phyloP scores from a whole-genome alignment of 1,284 basidiomycete species.

The Acaromyces ingoldii region DNA sequence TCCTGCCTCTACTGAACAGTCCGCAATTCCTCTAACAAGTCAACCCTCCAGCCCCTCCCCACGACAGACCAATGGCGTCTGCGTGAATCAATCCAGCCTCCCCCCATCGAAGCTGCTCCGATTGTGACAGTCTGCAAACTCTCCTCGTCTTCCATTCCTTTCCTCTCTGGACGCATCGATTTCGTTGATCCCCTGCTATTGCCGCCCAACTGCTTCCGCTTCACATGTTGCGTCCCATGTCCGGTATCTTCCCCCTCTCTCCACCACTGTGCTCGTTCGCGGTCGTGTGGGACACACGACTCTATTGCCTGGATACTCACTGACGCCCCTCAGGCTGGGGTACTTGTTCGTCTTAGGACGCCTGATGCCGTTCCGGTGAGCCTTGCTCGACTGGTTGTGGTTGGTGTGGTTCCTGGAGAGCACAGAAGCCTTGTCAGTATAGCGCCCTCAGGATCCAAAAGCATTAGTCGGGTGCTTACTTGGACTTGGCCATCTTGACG shows the following conservation, averaged over 20 bases:
- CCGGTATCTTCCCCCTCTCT: background rate
- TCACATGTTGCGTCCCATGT: no score
- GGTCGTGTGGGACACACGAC: background rate
- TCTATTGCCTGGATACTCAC: conserved; percentile 47
- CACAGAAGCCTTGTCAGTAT: background rate
- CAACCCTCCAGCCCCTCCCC: no score
- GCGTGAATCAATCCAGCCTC: no score
- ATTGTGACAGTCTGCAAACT: no score
- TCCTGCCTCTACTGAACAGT: no score
- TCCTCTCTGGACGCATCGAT: no score
- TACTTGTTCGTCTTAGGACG: conserved; percentile 64
- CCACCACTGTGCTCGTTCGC: background rate
- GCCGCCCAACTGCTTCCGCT: background rate
- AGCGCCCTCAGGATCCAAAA: no score
- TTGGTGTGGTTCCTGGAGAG: conserved; percentile 12
- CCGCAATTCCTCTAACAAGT: no score
- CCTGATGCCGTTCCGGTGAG: conserved; percentile 77
- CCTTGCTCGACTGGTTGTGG: conserved; percentile 64
- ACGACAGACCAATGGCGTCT: no score
- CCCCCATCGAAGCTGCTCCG: no score
- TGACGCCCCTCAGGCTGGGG: conserved; percentile 78
- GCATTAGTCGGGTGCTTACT: background rate
- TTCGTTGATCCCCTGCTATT: no score
- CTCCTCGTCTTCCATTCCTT: no score
- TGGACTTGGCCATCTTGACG: conserved; percentile 16